A percentile compares a stretch with the other conserved stretches of the same genome.
phyloP scores from a whole-genome alignment of 768 basidiomycete genomes.

The Calocera viscosa region DNA sequence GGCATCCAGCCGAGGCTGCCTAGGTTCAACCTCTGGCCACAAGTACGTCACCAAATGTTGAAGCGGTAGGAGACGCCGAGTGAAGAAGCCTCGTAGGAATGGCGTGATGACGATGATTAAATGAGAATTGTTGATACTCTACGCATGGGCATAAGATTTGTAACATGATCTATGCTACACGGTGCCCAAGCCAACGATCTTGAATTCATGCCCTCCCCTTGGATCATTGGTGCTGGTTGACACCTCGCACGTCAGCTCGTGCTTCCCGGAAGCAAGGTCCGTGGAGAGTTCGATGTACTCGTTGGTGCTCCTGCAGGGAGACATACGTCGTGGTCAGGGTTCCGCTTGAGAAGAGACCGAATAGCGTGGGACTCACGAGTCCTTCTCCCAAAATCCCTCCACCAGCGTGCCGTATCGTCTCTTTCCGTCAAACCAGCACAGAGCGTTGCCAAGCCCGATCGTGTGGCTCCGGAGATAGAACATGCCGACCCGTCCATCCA shows the following conservation, averaged over 20 bases:
- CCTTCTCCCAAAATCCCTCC: neutral
- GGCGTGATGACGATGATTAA: too few relatives aligned
- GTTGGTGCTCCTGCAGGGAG: neutral
- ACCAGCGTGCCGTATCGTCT: neutral
- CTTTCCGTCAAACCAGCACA: neutral
- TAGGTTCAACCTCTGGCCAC: too few relatives aligned
- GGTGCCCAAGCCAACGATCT: neutral
- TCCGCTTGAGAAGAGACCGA: too few relatives aligned
- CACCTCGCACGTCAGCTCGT: neutral
- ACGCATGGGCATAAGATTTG: neutral
- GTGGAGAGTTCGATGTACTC: neutral
- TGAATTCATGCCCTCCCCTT: neutral
- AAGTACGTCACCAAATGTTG: too few relatives aligned
- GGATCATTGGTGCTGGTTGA: neutral
- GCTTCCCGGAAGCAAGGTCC: neutral
- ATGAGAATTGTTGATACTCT: neutral
- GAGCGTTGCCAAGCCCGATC: neutral
- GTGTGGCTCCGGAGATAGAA: neutral
- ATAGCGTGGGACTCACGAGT: neutral
- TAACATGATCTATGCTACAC: neutral
- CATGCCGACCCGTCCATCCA: neutral
- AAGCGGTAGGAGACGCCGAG: too few relatives aligned
- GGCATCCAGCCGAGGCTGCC: too few relatives aligned
- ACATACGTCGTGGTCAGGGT: neutral
- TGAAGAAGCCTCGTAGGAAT: too few relatives aligned